Evolutionary conservation across 2,329 filamentous ascomycete species (phyloP).

Genomic region (Sporothrix euskadiensis): DNA sequence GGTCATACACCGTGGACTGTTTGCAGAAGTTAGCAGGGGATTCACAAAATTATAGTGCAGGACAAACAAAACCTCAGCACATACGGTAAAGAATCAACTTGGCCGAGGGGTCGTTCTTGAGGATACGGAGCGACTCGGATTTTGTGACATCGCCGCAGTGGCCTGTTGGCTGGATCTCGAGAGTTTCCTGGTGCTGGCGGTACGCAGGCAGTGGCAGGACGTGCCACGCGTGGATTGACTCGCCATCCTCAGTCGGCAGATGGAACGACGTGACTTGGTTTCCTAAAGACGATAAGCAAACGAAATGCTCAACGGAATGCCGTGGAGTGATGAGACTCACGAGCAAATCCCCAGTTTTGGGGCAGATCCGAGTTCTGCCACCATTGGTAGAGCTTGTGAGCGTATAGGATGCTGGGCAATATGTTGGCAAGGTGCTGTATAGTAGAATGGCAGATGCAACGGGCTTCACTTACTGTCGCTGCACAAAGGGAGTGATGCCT

Average conservation of each 20-base stretch:
- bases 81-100: conserved; percentile 65
- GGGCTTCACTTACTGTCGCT: conserved; percentile 68
- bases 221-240: conserved; percentile 86
- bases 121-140: conserved; percentile 60
- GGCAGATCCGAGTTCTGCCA: conserved; percentile 74
- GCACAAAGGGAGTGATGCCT: conserved; percentile 68
- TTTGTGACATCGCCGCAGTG: conserved; percentile 55
- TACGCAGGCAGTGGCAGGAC: conserved; percentile 79
- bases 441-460: too few relatives aligned
- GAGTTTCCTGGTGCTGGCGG: conserved; percentile 64
- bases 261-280: conserved; percentile 89
- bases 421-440: not conserved
- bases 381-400: conserved; percentile 71
- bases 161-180: conserved; percentile 56
- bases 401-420: conserved; percentile 71
- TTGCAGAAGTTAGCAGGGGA: conserved; percentile 30
- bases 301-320: conserved; percentile 16
- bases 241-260: conserved; percentile 71
- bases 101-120: conserved; percentile 63
- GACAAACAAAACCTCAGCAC: conserved; percentile 33
- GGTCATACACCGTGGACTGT: conserved; percentile 62
- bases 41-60: not conserved
- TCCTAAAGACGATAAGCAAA: conserved; percentile 48
- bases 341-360: conserved; percentile 82
- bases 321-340: conserved; percentile 48